Conservation (phyloP, 176 grass and related monocot genomes). For the Otatea glauca region DNA sequence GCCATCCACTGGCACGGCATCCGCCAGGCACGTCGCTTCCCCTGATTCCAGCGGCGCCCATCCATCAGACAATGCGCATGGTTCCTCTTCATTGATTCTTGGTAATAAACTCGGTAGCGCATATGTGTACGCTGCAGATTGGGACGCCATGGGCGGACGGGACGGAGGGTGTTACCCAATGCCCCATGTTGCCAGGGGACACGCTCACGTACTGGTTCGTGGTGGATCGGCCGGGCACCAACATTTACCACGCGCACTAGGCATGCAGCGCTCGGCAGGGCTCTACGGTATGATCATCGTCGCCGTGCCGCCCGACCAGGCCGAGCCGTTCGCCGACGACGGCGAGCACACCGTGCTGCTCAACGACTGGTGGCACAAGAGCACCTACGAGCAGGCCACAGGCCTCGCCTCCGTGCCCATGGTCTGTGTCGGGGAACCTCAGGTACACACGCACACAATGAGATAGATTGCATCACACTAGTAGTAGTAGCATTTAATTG, state of each 20-base stretch:
- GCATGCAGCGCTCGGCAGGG: conserved; percentile 78
- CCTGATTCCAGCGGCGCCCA: not conserved
- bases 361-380: conserved; percentile 87
- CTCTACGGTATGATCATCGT: no score
- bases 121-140: conserved; percentile 24
- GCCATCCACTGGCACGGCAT: conserved; percentile 96
- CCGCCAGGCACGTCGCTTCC: conserved; percentile 15
- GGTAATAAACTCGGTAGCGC: not conserved
- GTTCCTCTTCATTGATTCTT: not conserved
- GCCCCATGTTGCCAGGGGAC: no score
- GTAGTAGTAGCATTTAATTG: no score
- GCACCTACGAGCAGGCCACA: conserved; percentile 72
- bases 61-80: no score
- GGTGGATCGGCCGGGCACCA: no score
- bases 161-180: conserved; percentile 53
- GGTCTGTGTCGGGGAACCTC: no score
- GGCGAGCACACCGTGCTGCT: not conserved
- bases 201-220: no score
- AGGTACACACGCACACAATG: no score
- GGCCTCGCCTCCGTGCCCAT: conserved; percentile 55
- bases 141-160: conserved; percentile 39
- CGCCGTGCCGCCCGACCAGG: no score
- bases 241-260: not conserved
- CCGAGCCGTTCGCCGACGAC: no score
- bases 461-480: no score